phyloP scores from a whole-genome alignment of 257 asterid species.

The Penstemon barbatus region DNA sequence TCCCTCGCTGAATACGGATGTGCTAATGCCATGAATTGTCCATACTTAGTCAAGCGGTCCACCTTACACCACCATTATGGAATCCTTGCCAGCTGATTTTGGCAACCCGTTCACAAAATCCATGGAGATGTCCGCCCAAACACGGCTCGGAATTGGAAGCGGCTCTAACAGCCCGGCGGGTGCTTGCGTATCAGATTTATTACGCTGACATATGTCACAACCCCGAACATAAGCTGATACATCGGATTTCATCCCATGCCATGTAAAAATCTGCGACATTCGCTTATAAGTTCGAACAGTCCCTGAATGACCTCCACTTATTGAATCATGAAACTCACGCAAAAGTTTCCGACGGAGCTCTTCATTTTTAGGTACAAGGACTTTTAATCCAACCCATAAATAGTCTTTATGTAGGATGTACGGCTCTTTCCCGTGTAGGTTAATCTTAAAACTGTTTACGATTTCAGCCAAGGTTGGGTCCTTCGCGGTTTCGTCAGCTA shows the following conservation, averaged over 20 bases:
- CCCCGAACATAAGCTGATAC: neutral
- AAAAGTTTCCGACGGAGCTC: too few species aligned
- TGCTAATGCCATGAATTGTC: neutral
- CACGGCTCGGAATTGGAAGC: neutral
- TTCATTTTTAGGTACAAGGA: neutral
- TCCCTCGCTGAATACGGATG: neutral
- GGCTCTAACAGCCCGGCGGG: neutral
- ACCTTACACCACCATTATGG: neutral
- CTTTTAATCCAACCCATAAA: neutral
- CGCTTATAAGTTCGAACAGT: neutral
- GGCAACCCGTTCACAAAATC: constrained; percentile 7
- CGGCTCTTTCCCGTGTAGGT: too few species aligned
- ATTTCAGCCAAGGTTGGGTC: too few species aligned
- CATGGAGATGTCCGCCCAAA: neutral
- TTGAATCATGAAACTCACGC: neutral
- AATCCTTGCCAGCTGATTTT: neutral
- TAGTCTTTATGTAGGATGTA: neutral
- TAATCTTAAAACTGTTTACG: too few species aligned
- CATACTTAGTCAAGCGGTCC: neutral
- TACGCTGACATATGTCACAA: neutral
- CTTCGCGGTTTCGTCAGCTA: too few species aligned
- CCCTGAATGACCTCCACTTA: neutral
- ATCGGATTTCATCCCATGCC: neutral
- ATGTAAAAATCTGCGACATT: neutral
- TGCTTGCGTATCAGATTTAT: neutral